Evolutionary conservation across 805 yeast genomes (phyloP).

Genomic region (Barnettozyma sucrosica): DNA sequence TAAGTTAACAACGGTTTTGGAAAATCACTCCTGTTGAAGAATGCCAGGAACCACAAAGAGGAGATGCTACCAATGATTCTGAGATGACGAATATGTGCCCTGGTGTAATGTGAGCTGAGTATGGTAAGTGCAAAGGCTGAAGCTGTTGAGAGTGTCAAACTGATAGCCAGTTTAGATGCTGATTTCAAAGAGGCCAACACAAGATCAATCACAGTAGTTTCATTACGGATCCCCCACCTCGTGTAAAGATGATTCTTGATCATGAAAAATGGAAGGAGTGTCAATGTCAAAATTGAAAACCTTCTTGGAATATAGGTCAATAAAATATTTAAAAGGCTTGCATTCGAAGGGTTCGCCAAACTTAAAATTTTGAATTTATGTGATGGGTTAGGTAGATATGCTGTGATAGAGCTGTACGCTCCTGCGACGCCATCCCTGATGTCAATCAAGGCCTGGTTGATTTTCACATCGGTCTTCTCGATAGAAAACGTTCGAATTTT

Average conservation of each 20-base stretch:
- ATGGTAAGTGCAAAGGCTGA: slow-evolving; percentile 5
- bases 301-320: slow-evolving; percentile 11
- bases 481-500: background rate
- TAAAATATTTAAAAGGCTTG: slow-evolving; percentile 9
- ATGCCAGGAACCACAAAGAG: slow-evolving; percentile 11
- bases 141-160: background rate
- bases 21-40: background rate
- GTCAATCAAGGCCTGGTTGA: background rate
- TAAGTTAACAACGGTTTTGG: slow-evolving; percentile 4
- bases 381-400: slow-evolving; percentile 13
- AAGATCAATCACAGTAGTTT: background rate
- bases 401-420: background rate
- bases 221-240: background rate
- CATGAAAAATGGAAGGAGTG: slow-evolving; percentile 10
- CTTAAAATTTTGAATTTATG: slow-evolving; percentile 14
- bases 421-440: slow-evolving; percentile 1
- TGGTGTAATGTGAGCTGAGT: background rate
- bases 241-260: background rate
- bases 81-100: slow-evolving; percentile 1
- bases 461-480: background rate
- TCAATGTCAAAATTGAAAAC: slow-evolving; percentile 1
- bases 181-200: background rate
- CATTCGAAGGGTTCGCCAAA: slow-evolving; percentile 15
- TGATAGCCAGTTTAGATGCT: slow-evolving; percentile 3
- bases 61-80: slow-evolving; percentile 11